These are phyloP conservation scores for Cutaneotrichosporon arboriforme DNA, from an alignment of 1,284 basidiomycete genomes.

Conservation along the genomic window DNA sequence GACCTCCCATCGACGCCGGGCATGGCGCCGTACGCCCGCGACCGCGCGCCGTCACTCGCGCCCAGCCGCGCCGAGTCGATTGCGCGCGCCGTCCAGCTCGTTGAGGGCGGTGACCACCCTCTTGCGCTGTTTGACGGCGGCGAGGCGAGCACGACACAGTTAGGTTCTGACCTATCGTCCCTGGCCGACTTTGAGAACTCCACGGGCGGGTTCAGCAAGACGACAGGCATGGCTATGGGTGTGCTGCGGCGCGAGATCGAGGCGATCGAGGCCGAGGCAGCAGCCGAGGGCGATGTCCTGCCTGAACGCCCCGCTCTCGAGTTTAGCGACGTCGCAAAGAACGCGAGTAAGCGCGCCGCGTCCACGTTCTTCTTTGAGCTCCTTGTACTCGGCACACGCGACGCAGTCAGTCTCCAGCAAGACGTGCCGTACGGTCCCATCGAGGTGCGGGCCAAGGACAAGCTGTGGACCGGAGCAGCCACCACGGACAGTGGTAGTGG, in stretches of 20 bases:
- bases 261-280: conserved; percentile 33
- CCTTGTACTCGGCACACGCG: conserved; percentile 85
- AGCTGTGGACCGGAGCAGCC: conserved; percentile 52
- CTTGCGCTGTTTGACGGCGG: conserved; percentile 76
- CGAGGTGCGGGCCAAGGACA: conserved; percentile 71
- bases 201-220: conserved; percentile 69
- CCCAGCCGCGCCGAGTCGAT: conserved; percentile 28
- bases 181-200: neutral
- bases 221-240: conserved; percentile 82
- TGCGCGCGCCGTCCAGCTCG: neutral
- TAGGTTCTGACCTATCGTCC: neutral
- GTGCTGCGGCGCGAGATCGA: conserved; percentile 73
- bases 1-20: conserved; percentile 1
- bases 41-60: conserved; percentile 3
- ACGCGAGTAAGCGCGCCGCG: conserved; percentile 78
- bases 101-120: conserved; percentile 55
- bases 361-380: conserved; percentile 97
- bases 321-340: conserved; percentile 55
- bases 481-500: neutral
- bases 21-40: neutral
- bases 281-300: too few relatives aligned
- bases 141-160: neutral
- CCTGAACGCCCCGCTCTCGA: conserved; percentile 58
- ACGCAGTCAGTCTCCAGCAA: conserved; percentile 78
- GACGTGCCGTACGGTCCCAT: conserved; percentile 74